Conservation (phyloP, 2,329 filamentous ascomycete species). For the Dactylellina drechsleri region DNA sequence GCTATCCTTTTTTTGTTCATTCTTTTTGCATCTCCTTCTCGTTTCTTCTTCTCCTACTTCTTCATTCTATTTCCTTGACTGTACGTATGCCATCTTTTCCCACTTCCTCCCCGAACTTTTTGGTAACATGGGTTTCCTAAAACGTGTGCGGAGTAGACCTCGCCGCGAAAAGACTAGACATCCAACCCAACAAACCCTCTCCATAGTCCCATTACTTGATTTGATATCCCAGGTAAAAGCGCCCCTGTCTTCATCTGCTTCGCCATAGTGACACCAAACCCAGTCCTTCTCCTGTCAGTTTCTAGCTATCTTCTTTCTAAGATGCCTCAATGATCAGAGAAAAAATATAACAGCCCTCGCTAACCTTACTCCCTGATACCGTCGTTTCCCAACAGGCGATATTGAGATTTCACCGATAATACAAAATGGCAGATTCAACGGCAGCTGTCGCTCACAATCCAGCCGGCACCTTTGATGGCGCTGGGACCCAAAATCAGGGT, state of each 20-base stretch:
- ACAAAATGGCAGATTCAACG: slow-evolving; percentile 54
- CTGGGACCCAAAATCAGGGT: slow-evolving; percentile 62
- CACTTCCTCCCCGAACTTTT: slow-evolving; percentile 49
- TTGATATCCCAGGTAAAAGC: slow-evolving; percentile 56
- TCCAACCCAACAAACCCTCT: slow-evolving; percentile 54
- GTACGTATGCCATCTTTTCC: slow-evolving; percentile 19
- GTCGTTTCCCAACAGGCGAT: slow-evolving; percentile 53
- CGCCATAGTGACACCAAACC: slow-evolving; percentile 14
- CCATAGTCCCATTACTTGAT: slow-evolving; percentile 12
- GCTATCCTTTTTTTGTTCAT: slow-evolving; percentile 58
- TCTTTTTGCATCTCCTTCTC: slow-evolving; percentile 58
- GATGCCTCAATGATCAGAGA: slow-evolving; percentile 14
- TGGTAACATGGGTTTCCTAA: slow-evolving; percentile 57
- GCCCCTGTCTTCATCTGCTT: slow-evolving; percentile 41
- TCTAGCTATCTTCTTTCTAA: slow-evolving; percentile 3
- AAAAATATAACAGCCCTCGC: slow-evolving; percentile 6
- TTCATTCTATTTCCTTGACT: slow-evolving; percentile 21
- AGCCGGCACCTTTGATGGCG: slow-evolving; percentile 76
- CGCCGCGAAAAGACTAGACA: slow-evolving; percentile 36
- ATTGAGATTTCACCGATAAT: slow-evolving; percentile 57
- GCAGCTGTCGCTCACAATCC: slow-evolving; percentile 69
- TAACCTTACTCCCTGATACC: neutral
- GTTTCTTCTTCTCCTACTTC: slow-evolving; percentile 54
- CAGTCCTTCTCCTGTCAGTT: neutral
- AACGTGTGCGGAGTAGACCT: slow-evolving; percentile 56